phyloP scores from a whole-genome alignment of 805 yeast genomes.

The Candida quercuum region DNA sequence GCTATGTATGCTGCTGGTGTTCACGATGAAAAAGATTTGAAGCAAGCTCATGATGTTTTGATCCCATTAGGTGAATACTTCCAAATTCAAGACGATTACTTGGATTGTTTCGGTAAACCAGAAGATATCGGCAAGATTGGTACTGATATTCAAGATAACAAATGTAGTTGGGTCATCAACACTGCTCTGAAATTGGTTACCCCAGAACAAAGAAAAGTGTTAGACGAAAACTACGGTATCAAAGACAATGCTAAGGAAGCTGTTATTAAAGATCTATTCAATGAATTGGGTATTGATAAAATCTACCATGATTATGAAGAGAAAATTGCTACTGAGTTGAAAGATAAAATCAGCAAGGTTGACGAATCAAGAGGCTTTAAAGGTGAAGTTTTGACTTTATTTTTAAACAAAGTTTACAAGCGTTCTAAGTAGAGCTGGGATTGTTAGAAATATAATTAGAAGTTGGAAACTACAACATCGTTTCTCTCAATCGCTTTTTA shows the following conservation, averaged over 20 bases:
- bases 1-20: constrained; percentile 93
- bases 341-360: constrained; percentile 54
- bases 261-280: constrained; percentile 66
- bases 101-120: constrained; percentile 97
- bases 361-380: constrained; percentile 96
- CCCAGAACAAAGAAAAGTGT: constrained; percentile 73
- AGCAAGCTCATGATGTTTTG: constrained; percentile 82
- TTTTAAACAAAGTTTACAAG: constrained; percentile 89
- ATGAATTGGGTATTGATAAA: constrained; percentile 64
- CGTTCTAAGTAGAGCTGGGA: constrained; percentile 60
- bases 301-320: constrained; percentile 84
- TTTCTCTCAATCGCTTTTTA: too few species aligned
- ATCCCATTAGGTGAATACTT: constrained; percentile 97
- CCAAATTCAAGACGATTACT: constrained; percentile 97
- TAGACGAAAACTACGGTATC: constrained; percentile 88
- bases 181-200: constrained; percentile 77
- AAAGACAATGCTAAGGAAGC: constrained; percentile 68
- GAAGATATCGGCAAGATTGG: constrained; percentile 98
- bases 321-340: constrained; percentile 57
- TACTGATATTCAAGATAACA: constrained; percentile 96
- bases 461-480: too few species aligned
- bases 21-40: constrained; percentile 62
- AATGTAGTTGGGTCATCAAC: constrained; percentile 96
- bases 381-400: constrained; percentile 74
- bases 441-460: background rate